Percentiles rank a stretch among this genome's conserved stretches.
phyloP scores from a whole-genome alignment of 441 rosid genomes.

The Croton setiger region DNA sequence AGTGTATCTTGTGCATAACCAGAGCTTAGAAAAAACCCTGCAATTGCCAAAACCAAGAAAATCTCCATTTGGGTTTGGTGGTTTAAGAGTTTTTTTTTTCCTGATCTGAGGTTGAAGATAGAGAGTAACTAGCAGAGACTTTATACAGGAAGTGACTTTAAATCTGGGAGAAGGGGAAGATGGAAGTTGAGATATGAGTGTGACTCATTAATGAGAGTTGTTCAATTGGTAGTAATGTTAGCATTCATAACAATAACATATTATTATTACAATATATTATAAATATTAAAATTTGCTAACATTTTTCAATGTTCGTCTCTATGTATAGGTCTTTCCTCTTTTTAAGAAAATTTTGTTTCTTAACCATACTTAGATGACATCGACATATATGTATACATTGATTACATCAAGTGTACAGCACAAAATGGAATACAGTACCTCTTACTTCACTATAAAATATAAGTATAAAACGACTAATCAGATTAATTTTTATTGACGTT shows the following conservation, averaged over 20 bases:
- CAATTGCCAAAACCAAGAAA: constrained; percentile 24
- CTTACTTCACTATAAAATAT: too few relatives aligned
- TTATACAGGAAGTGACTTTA: constrained; percentile 16
- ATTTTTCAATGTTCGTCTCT: constrained; percentile 1
- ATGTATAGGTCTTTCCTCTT: neutral
- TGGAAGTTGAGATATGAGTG: constrained; percentile 40
- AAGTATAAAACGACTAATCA: too few relatives aligned
- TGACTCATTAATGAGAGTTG: constrained; percentile 34
- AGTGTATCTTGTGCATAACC: constrained; percentile 51
- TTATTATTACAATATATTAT: too few relatives aligned
- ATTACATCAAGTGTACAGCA: too few relatives aligned
- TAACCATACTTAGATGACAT: neutral
- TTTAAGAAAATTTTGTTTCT: neutral
- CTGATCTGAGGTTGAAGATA: too few relatives aligned
- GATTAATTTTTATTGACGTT: too few relatives aligned
- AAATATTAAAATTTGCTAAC: too few relatives aligned
- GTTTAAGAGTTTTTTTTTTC: neutral
- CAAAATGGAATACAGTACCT: too few relatives aligned
- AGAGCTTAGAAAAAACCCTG: constrained; percentile 6
- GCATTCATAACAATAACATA: constrained; percentile 20
- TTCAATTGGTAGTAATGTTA: constrained; percentile 23
- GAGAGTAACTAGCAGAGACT: constrained; percentile 12
- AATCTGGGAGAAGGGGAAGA: constrained; percentile 34
- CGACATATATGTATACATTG: neutral
- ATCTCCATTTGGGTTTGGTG: constrained; percentile 19